A percentile compares a stretch with the other conserved stretches of the same genome.
phyloP scores from a whole-genome alignment of 176 grass and related monocot genomes.

The Chloris gayana region DNA sequence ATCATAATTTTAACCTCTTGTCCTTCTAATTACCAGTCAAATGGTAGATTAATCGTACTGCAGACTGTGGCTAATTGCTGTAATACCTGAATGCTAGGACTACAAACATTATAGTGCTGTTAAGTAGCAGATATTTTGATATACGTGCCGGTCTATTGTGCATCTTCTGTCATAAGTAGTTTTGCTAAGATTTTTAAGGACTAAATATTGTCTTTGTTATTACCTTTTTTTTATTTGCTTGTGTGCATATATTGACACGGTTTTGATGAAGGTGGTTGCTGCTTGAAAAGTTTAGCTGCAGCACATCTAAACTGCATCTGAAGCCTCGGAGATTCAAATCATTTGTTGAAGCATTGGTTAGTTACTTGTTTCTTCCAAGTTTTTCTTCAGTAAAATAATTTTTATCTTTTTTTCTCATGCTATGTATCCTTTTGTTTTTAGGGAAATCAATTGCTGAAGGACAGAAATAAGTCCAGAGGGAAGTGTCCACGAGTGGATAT shows the following conservation, averaged over 20 bases:
- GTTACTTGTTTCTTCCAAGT: constrained; percentile 25
- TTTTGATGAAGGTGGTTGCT: constrained; percentile 87
- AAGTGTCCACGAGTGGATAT: constrained; percentile 68
- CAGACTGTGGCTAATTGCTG: constrained; percentile 20
- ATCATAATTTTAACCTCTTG: neutral
- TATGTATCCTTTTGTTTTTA: constrained; percentile 37
- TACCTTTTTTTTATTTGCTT: constrained; percentile 20
- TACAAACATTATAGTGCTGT: neutral
- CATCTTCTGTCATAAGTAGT: neutral
- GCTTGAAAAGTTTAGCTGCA: constrained; percentile 98
- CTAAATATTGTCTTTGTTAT: neutral
- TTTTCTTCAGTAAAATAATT: constrained; percentile 7
- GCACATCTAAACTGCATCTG: constrained; percentile 91
- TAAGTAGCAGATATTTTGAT: constrained; percentile 25
- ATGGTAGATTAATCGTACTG: neutral
- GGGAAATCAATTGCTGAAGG: constrained; percentile 95
- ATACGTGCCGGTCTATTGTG: constrained; percentile 12
- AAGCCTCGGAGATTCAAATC: constrained; percentile 99
- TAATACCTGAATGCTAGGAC: constrained; percentile 15
- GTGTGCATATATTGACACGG: constrained; percentile 25
- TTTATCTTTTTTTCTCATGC: constrained; percentile 28
- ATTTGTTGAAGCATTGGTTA: constrained; percentile 97
- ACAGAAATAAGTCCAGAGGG: constrained; percentile 91
- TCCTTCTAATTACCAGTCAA: constrained; percentile 23
- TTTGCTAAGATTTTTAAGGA: constrained; percentile 12